These are phyloP conservation scores for Erodium maritimum DNA, from an alignment of 345 rosid species.

Conservation along the genomic window DNA sequence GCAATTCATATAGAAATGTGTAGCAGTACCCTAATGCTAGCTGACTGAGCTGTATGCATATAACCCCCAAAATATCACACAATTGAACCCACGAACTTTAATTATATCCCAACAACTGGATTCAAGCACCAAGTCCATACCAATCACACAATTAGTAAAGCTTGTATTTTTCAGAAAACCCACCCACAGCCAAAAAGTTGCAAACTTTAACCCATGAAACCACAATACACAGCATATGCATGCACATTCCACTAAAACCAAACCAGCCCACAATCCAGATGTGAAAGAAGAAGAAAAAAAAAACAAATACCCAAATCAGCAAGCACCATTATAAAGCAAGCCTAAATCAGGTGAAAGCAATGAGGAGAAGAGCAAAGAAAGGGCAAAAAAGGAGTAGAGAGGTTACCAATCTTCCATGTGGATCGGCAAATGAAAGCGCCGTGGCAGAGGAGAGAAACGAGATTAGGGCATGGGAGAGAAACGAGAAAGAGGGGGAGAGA, in stretches of 20 bases:
- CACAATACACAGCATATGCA: constrained; percentile 10
- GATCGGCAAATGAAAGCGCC: constrained; percentile 16
- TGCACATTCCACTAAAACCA: constrained; percentile 17
- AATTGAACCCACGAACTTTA: background rate
- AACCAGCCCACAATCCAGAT: constrained; percentile 16
- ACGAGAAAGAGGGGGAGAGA: constrained; percentile 4
- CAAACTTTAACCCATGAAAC: constrained; percentile 12
- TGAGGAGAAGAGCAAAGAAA: background rate
- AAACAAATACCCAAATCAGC: constrained; percentile 15
- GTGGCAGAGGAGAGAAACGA: background rate
- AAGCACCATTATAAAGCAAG: background rate
- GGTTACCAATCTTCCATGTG: constrained; percentile 30
- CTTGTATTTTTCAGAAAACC: too few species aligned
- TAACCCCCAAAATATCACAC: background rate
- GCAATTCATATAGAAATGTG: background rate
- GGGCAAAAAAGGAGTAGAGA: background rate
- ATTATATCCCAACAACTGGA: background rate
- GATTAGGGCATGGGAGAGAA: constrained; percentile 37
- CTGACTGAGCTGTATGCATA: background rate
- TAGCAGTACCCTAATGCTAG: background rate
- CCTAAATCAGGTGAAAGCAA: background rate
- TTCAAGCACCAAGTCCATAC: too few species aligned
- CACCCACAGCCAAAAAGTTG: background rate
- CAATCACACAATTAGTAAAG: too few species aligned
- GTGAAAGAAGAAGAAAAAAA: too few species aligned